phyloP scores from a whole-genome alignment of 2,329 filamentous ascomycete species.

The Phialocephala sp. region DNA sequence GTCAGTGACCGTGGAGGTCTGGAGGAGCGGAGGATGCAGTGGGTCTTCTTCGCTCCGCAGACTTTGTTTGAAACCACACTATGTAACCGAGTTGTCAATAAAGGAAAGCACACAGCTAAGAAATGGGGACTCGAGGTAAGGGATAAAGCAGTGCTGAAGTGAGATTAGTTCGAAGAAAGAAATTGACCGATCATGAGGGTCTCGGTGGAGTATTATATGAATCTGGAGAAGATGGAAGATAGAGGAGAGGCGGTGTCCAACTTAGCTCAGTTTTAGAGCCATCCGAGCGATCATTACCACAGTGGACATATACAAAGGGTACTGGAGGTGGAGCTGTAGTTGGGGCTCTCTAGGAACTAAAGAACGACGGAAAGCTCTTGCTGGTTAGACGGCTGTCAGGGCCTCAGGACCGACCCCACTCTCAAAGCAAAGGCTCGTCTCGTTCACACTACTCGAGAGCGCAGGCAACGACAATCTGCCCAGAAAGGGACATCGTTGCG shows the following conservation, averaged over 20 bases:
- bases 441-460: too few relatives aligned
- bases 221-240: not conserved
- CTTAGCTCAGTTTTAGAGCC: not conserved
- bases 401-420: constrained; percentile 1
- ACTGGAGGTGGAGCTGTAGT: not conserved
- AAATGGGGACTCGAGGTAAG: not conserved
- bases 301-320: not conserved
- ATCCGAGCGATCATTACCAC: constrained; percentile 9
- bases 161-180: not conserved
- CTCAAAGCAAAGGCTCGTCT: not conserved
- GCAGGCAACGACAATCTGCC: not conserved
- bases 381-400: not conserved
- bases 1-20: constrained; percentile 17
- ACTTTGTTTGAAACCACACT: constrained; percentile 23
- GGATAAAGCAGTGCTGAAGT: not conserved
- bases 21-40: constrained; percentile 17
- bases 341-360: constrained; percentile 6
- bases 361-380: not conserved
- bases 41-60: constrained; percentile 11
- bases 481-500: not conserved
- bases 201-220: constrained; percentile 3
- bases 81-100: constrained; percentile 11
- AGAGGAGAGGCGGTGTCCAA: not conserved
- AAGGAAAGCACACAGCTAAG: not conserved
- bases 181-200: not conserved